Percentiles rank a stretch among this genome's conserved stretches.
Evolutionary conservation across 768 basidiomycete species (phyloP).

Genomic region (Leccinum longicurvipes): DNA sequence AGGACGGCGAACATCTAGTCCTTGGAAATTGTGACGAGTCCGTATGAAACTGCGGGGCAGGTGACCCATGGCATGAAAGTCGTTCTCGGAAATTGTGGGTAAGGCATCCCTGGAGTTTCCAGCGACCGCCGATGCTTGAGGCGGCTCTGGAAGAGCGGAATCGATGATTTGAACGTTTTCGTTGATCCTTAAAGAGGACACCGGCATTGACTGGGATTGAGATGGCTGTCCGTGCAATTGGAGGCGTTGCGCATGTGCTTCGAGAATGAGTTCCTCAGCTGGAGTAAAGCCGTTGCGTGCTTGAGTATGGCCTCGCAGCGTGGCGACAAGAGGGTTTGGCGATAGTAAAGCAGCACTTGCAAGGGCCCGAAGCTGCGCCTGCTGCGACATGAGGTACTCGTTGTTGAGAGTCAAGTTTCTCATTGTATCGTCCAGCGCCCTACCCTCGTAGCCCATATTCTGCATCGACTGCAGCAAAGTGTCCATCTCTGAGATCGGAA

Average conservation of each 20-base stretch:
- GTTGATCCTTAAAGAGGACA: constrained; percentile 5
- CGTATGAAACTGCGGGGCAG: constrained; percentile 4
- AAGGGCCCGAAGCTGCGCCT: constrained; percentile 22
- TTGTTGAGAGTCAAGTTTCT: constrained; percentile 12
- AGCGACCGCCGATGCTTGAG: background rate
- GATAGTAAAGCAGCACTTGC: constrained; percentile 18
- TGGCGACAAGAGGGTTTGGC: constrained; percentile 2
- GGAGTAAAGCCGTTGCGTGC: constrained; percentile 60
- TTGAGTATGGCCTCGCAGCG: constrained; percentile 28
- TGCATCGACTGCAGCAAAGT: constrained; percentile 37
- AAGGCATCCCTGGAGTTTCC: constrained; percentile 20
- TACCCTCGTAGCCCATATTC: constrained; percentile 19
- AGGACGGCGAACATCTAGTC: background rate
- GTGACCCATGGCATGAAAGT: constrained; percentile 31
- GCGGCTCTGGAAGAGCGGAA: background rate
- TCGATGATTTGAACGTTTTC: constrained; percentile 7
- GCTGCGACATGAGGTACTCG: constrained; percentile 18
- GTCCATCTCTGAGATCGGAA: constrained; percentile 37
- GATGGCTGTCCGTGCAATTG: constrained; percentile 15
- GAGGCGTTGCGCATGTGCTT: constrained; percentile 40
- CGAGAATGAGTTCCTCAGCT: constrained; percentile 66
- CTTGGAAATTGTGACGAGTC: background rate
- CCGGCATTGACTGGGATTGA: constrained; percentile 1
- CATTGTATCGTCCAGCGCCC: constrained; percentile 10
- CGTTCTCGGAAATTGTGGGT: constrained; percentile 34